These are phyloP conservation scores for Aspergillus terreus DNA, from an alignment of 2,329 filamentous ascomycete genomes.

Conservation along the genomic window DNA sequence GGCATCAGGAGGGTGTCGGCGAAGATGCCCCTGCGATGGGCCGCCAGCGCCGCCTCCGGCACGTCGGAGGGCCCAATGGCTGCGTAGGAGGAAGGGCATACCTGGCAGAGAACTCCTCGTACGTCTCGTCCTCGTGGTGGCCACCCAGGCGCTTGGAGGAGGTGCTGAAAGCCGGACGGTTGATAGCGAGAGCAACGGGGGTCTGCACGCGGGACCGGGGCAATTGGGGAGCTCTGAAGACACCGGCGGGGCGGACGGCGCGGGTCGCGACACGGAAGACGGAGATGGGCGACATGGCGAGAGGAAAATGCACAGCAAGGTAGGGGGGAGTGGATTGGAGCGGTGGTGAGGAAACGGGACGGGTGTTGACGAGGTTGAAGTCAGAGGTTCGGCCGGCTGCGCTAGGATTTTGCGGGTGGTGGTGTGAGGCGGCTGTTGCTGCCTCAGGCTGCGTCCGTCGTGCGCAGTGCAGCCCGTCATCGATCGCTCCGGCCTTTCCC, in stretches of 20 bases:
- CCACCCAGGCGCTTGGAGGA: slow-evolving; percentile 55
- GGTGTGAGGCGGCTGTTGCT: slow-evolving; percentile 29
- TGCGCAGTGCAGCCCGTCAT: slow-evolving; percentile 8
- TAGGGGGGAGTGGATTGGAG: slow-evolving; percentile 9
- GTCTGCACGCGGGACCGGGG: slow-evolving; percentile 56
- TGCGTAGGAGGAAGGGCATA: slow-evolving; percentile 47
- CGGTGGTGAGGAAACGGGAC: slow-evolving; percentile 8
- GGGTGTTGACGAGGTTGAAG: slow-evolving; percentile 22
- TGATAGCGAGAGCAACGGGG: slow-evolving; percentile 51
- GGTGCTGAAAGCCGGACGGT: slow-evolving; percentile 58
- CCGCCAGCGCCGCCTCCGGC: slow-evolving; percentile 7
- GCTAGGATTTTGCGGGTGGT: slow-evolving; percentile 39
- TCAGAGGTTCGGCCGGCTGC: slow-evolving; percentile 18
- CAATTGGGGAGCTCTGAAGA: slow-evolving; percentile 63
- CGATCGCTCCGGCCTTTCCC: slow-evolving; percentile 16
- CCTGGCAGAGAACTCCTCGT: slow-evolving; percentile 98
- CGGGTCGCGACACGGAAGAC: slow-evolving; percentile 70
- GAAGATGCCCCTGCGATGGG: slow-evolving; percentile 10
- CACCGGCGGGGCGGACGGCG: slow-evolving; percentile 54
- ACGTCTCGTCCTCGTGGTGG: slow-evolving; percentile 87
- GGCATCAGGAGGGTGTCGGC: slow-evolving; percentile 7
- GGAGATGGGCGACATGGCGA: slow-evolving; percentile 62
- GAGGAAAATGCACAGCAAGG: slow-evolving; percentile 23
- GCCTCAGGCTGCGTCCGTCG: slow-evolving; percentile 16
- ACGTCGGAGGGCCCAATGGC: slow-evolving; percentile 21